phyloP scores from a whole-genome alignment of 345 rosid species.

The Erucastrum elatum region DNA sequence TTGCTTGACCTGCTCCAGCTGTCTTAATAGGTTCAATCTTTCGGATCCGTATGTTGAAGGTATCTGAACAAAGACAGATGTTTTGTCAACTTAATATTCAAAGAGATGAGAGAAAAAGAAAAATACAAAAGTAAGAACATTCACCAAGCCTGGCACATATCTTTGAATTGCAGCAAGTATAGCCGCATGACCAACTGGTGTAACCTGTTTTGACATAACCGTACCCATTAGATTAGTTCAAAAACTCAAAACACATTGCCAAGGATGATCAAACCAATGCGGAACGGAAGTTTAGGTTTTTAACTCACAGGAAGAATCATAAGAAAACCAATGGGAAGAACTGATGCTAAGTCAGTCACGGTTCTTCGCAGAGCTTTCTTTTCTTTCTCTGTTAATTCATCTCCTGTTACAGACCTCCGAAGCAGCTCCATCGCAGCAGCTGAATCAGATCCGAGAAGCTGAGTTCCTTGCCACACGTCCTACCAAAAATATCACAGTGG shows the following conservation, averaged over 20 bases:
- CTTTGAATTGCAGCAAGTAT: constrained; percentile 95
- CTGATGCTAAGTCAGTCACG: constrained; percentile 86
- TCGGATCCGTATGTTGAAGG: constrained; percentile 95
- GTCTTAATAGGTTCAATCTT: constrained; percentile 85
- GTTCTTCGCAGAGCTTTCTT: constrained; percentile 81
- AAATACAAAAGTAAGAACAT: constrained; percentile 24
- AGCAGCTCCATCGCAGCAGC: constrained; percentile 82
- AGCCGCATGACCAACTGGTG: constrained; percentile 98
- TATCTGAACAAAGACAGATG: constrained; percentile 52
- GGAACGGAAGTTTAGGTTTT: background rate
- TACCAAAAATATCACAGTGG: constrained; percentile 37
- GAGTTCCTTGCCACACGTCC: constrained; percentile 99
- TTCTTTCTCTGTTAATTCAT: constrained; percentile 85
- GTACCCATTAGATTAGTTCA: background rate
- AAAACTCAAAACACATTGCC: background rate
- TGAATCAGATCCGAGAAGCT: constrained; percentile 89
- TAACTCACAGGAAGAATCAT: constrained; percentile 97
- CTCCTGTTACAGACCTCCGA: constrained; percentile 71
- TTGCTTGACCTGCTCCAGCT: constrained; percentile 86
- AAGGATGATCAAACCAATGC: background rate
- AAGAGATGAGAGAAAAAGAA: background rate
- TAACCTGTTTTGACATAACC: constrained; percentile 54
- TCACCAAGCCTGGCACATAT: constrained; percentile 82
- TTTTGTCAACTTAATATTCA: constrained; percentile 3
- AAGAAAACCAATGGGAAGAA: constrained; percentile 83